Base-by-base conservation (phyloP, 2,329 filamentous ascomycete genomes). In the Monosporascus cannonballus region DNA sequence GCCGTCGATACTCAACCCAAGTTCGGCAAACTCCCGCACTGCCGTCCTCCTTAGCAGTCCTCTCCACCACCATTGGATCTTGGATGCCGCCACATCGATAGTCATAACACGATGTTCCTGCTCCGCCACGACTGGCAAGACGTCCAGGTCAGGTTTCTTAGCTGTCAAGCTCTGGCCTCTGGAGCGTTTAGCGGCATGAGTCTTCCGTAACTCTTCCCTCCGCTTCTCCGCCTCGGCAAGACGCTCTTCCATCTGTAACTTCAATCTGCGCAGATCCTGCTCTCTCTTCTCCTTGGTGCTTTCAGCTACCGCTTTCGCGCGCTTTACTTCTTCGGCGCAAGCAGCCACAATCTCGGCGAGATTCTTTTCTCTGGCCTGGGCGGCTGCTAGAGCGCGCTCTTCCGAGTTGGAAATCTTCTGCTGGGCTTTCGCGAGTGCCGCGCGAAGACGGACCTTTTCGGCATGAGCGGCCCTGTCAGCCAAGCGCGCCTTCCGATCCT, bases 271-370 rank as follows among this genome's bases (percentile, higher is more conserved):
- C 52, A 88, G 80, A 58, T 92, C 87, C 52, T 85, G 84, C 64
- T 90, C 86, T 57, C 89, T 84, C 67, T 87, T 86, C 71, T 89
- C 86, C 70, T 90, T 91, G 75, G 89, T 90, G 53, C 81, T 85
- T 67, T 90, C 88, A 15, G 89, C 89, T n/a, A 92, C 79, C 49
- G 87, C 86, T 74, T 93, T 93, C 50, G 89, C 89, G 58, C 88
- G 80, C 65, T 87, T 85, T 17, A 94, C 89, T 67, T 94, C 89
- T 68, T 91, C 89, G 20, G 89, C 89, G 65, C 89, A 93, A 55
- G 83, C 80, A 48, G 89, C 87, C 4, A 89, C 87, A 44, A 93
- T 91, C 67, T 92, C 89, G 8, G 87, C 89, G 18, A 94, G 72
- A 61, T 92, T 90, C 61, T 87, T 87, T 72, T 93, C 87, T 53